Evolutionary conservation across 202 grass and related monocot species (phyloP), one percentile per base, ranked within the genome.

Genomic region (Panicum hallii): DNA sequence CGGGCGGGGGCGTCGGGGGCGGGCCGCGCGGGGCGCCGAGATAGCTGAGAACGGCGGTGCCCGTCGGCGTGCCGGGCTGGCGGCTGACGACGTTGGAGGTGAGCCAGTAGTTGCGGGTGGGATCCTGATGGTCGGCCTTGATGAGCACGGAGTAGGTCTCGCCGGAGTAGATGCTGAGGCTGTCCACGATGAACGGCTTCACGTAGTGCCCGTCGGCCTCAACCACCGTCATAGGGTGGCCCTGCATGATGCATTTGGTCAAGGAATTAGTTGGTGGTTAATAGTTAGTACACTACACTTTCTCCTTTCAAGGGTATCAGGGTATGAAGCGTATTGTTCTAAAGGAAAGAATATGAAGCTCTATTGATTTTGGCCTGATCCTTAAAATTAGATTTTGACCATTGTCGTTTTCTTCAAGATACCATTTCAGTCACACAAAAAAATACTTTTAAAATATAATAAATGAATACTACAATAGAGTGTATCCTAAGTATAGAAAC

Each of bases 141-240:
- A 97, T 43, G 0, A 97, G 70, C 5, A 97, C 92, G 10, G 92
- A 97, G 84, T 97, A 97, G 19, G 88, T 97, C 90, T 97, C 92
- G 9, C 94, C 94, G 6, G 94, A 97, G 86, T 94, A 97, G 86
- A 97, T 89, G 74, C 86, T 89, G 45, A 97, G 90, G 82, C 90
- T 94, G 57, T 86, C 87, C n/a, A 97, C 88, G 12, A 97, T 84
- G 63, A 97, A 92, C 22, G 94, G 94, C 43, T 92, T 88, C 63
- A 97, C 94, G 50, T 97, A 97, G 82, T 97, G 83, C 2, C 94
- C 94, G 50, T 97, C 94, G 1, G 94, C 90, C 74, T 97, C 94
- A 4, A 97, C 94, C 1, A 97, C 90, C 0, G 92, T 94, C 87
- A 97, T 79, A 0, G 40, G 7, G 17, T 97, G 94, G 3, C 90